A percentile compares a stretch with the other conserved stretches of the same genome.
Conservation (phyloP, 805 yeast genomes). For the Saccharomycopsis fibuligera region DNA sequence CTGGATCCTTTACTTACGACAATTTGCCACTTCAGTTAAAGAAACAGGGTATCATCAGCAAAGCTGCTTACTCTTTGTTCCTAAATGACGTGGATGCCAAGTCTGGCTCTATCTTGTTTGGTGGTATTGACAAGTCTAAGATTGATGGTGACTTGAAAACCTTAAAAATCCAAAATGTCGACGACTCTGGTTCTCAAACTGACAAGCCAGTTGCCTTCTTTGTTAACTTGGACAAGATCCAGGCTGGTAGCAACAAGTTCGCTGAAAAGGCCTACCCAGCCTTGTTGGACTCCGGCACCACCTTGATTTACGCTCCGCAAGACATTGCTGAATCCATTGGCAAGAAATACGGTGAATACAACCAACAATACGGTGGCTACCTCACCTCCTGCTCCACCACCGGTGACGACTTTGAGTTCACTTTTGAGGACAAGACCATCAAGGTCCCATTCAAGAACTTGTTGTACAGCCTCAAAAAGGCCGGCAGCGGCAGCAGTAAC, state of each 20-base stretch:
- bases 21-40: slow-evolving; percentile 29
- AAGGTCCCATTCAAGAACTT: slow-evolving; percentile 16
- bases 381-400: slow-evolving; percentile 8
- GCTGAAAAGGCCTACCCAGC: slow-evolving; percentile 27
- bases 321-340: slow-evolving; percentile 20
- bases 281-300: slow-evolving; percentile 51
- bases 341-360: slow-evolving; percentile 1
- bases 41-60: slow-evolving; percentile 35
- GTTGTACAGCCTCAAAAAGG: slow-evolving; percentile 11
- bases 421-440: slow-evolving; percentile 11
- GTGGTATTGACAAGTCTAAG: slow-evolving; percentile 48
- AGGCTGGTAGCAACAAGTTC: slow-evolving; percentile 24
- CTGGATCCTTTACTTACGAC: slow-evolving; percentile 14
- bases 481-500: not conserved
- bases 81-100: slow-evolving; percentile 28
- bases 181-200: slow-evolving; percentile 5
- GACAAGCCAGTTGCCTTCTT: slow-evolving; percentile 15
- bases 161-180: slow-evolving; percentile 22
- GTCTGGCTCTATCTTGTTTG: slow-evolving; percentile 41
- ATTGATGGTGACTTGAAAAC: slow-evolving; percentile 37
- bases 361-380: slow-evolving; percentile 2
- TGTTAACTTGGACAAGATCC: slow-evolving; percentile 17
- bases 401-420: slow-evolving; percentile 16
- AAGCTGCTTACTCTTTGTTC: slow-evolving; percentile 41
- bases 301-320: slow-evolving; percentile 43